A percentile compares a stretch with the other conserved stretches of the same genome.
phyloP scores from a whole-genome alignment of 768 basidiomycete genomes.

The Rubroboletus pulcherrimus region DNA sequence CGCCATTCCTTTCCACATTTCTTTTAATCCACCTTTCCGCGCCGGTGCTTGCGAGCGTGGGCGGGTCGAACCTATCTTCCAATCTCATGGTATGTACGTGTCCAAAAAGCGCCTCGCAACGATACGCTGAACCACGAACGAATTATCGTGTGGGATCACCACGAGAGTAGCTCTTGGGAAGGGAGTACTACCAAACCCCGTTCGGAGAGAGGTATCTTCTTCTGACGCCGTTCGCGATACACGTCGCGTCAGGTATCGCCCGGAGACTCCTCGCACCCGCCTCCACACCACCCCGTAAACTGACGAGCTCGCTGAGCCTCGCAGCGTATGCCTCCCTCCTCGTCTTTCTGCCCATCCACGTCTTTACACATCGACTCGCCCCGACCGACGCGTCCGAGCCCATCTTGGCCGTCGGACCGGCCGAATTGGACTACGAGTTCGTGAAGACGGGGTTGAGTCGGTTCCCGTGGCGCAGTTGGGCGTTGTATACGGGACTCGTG shows the following conservation, averaged over 20 bases:
- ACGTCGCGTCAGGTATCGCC: constrained; percentile 53
- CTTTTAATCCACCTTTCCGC: constrained; percentile 73
- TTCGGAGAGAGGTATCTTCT: constrained; percentile 68
- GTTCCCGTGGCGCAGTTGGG: constrained; percentile 62
- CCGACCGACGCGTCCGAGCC: constrained; percentile 38
- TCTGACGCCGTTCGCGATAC: constrained; percentile 61
- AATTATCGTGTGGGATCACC: not conserved
- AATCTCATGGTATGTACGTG: constrained; percentile 61
- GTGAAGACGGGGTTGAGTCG: constrained; percentile 65
- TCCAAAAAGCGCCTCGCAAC: not conserved
- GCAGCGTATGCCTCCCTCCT: constrained; percentile 62
- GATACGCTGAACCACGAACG: not conserved
- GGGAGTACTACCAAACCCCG: constrained; percentile 81
- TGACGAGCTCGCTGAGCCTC: constrained; percentile 46
- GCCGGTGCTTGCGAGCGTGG: constrained; percentile 66
- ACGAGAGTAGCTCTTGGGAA: constrained; percentile 60
- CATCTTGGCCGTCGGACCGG: constrained; percentile 50
- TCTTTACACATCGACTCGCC: constrained; percentile 65
- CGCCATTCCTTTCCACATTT: constrained; percentile 77
- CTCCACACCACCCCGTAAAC: constrained; percentile 29
- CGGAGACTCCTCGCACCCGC: constrained; percentile 53
- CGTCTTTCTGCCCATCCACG: constrained; percentile 65
- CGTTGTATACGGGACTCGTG: constrained; percentile 62
- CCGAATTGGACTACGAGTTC: constrained; percentile 80
- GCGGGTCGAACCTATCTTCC: constrained; percentile 65